Base-by-base conservation (phyloP, 2,329 filamentous ascomycete species). In the Dryadomyces quercus-mongolicae region DNA sequence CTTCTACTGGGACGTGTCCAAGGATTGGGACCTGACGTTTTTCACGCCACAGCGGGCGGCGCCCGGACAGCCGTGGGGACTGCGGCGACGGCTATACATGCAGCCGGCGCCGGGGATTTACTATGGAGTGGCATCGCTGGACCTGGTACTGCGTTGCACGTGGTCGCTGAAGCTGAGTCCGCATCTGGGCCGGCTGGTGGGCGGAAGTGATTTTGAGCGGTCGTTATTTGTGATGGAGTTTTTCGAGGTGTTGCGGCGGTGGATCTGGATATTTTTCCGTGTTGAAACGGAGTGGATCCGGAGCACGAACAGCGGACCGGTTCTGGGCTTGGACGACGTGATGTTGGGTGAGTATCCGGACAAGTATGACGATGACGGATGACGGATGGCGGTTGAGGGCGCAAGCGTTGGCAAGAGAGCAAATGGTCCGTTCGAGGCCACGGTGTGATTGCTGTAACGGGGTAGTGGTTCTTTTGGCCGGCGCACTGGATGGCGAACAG, bases 1-100 rank as follows among this genome's bases (percentile, higher is more conserved):
- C n/a, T 97, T 97, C 73, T 98, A 93, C 75, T 98, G 93, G 93
- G 93, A 98, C 64, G 83, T 97, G 34, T 78, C 88, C 54, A 93
- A 91, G 71, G 93, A 98, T 74, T 98, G 93, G 93, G 93, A 97
- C 65, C 75, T 98, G 58, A 88, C 86, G 0, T 76, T 97, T 15
- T 87, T 97, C 64, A 54, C 74, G 1, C 66, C 71, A 15, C 70
- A 69, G 58, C 80, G 85, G 58, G 74, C 75, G 59, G 75, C 77
- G 12, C 76, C 77, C 1, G 80, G 85, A 25, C 79, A 91, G 61
- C 81, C 88, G 0, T 93, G 81, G 66, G 93, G 88, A 1, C 74
- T 98, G 47, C 83, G 93, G 31, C 77, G 82, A 51, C 77, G 85
- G 54, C 78, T 91, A 20, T 79, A 84, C 64, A 88, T 96, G 65